phyloP scores from a whole-genome alignment of 805 yeast species.

The Metschnikowia kofuensis region DNA sequence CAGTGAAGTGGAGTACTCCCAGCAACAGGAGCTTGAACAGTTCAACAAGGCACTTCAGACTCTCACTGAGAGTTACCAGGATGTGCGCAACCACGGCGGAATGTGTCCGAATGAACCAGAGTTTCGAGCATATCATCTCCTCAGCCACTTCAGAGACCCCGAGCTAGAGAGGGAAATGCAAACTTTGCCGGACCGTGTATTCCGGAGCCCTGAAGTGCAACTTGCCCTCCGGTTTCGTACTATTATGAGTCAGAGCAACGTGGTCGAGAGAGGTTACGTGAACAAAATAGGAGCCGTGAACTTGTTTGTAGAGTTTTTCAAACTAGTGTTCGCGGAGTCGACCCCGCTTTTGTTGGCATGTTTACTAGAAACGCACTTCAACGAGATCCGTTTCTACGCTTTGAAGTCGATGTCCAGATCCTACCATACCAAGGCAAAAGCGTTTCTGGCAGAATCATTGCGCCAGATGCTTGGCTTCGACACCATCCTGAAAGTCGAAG shows the following conservation, averaged over 20 bases:
- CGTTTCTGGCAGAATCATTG: slow-evolving; percentile 51
- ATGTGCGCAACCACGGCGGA: slow-evolving; percentile 68
- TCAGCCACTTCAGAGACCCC: slow-evolving; percentile 79
- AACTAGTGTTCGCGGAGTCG: slow-evolving; percentile 41
- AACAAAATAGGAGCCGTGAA: slow-evolving; percentile 55
- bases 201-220: slow-evolving; percentile 57
- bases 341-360: slow-evolving; percentile 71
- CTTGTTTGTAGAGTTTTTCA: slow-evolving; percentile 63
- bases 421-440: slow-evolving; percentile 68
- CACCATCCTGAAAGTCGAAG: slow-evolving; percentile 45
- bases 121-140: slow-evolving; percentile 80
- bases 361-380: slow-evolving; percentile 73
- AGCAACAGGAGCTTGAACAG: slow-evolving; percentile 95
- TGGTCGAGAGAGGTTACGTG: slow-evolving; percentile 51
- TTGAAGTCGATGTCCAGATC: slow-evolving; percentile 63
- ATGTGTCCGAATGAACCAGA: slow-evolving; percentile 84
- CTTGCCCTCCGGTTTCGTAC: slow-evolving; percentile 70
- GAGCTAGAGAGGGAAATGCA: slow-evolving; percentile 79
- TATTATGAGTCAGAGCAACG: slow-evolving; percentile 59
- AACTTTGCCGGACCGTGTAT: slow-evolving; percentile 55
- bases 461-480: slow-evolving; percentile 64
- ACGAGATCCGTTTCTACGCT: slow-evolving; percentile 74
- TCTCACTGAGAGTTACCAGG: slow-evolving; percentile 80
- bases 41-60: slow-evolving; percentile 89
- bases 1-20: slow-evolving; percentile 66